These are phyloP conservation scores for Colletotrichum lentis DNA, from an alignment of 2,329 filamentous ascomycete species.

Conservation along the genomic window DNA sequence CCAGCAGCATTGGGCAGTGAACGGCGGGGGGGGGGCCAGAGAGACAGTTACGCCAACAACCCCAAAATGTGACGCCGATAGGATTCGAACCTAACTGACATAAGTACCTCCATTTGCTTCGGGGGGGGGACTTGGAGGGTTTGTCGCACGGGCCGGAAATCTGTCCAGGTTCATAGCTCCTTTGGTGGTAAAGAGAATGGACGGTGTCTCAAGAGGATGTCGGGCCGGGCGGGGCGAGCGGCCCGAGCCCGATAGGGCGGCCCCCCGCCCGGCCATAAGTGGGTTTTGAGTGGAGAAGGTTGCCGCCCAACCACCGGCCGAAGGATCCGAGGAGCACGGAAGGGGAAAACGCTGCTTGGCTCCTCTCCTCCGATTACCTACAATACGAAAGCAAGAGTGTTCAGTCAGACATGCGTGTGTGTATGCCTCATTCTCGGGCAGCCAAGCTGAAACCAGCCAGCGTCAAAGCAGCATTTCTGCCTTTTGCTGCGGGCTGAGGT, in stretches of 20 bases:
- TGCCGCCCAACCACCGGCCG: slow-evolving; percentile 26
- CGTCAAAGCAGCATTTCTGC: slow-evolving; percentile 16
- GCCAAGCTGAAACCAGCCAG: slow-evolving; percentile 3
- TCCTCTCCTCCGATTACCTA: background rate
- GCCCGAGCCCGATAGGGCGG: slow-evolving; percentile 34
- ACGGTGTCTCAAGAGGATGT: slow-evolving; percentile 35
- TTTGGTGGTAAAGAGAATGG: background rate
- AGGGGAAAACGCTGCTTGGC: background rate
- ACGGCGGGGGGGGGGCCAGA: too few species aligned
- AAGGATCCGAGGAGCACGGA: slow-evolving; percentile 1
- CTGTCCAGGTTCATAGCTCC: slow-evolving; percentile 9
- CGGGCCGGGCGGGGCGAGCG: slow-evolving; percentile 34
- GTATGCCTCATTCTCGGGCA: background rate
- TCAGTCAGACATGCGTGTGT: background rate
- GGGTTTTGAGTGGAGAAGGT: background rate
- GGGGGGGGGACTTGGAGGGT: background rate
- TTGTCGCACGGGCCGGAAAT: slow-evolving; percentile 6
- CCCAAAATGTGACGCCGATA: too few species aligned
- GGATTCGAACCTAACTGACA: too few species aligned
- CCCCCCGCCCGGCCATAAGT: slow-evolving; percentile 25
- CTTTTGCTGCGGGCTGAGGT: background rate
- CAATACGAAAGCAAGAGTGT: background rate
- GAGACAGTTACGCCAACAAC: too few species aligned
- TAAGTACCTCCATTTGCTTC: too few species aligned
- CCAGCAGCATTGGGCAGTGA: background rate